Conservation (phyloP, 768 basidiomycete species). For the Coprinopsis marcescibilis region DNA sequence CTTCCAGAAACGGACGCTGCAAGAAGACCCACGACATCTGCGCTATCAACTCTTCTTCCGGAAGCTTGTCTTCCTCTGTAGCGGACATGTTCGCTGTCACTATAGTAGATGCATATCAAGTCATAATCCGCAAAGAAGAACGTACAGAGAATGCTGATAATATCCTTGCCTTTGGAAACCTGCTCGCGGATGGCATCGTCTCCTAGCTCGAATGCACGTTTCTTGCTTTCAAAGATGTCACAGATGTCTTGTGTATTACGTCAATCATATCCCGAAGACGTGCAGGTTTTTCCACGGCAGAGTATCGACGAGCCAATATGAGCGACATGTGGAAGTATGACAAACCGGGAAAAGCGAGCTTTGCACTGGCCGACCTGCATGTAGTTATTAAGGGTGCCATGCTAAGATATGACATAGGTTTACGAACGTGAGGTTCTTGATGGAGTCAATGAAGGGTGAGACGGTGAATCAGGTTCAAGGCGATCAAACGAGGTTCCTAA, state of each 20-base stretch:
- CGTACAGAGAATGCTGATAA: conserved; percentile 38
- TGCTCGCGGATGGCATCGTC: conserved; percentile 25
- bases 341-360: neutral
- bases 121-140: neutral
- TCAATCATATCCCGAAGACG: conserved; percentile 19
- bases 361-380: neutral
- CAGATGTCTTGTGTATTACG: conserved; percentile 28
- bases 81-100: conserved; percentile 32
- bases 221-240: conserved; percentile 31
- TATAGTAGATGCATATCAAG: conserved; percentile 16
- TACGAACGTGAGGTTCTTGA: conserved; percentile 21
- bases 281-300: conserved; percentile 7
- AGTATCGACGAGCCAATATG: conserved; percentile 19
- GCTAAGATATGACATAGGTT: neutral
- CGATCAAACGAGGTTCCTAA: conserved; percentile 27
- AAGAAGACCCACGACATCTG: conserved; percentile 20
- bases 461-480: conserved; percentile 16
- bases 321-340: conserved; percentile 14
- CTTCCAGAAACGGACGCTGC: too few relatives aligned
- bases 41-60: conserved; percentile 31
- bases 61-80: conserved; percentile 23
- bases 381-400: too few relatives aligned
- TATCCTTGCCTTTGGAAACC: conserved; percentile 34
- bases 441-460: conserved; percentile 20
- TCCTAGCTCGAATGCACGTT: conserved; percentile 24